These are phyloP conservation scores for Neonectria neomacrospora DNA, from an alignment of 2,329 filamentous ascomycete species.

Conservation along the genomic window DNA sequence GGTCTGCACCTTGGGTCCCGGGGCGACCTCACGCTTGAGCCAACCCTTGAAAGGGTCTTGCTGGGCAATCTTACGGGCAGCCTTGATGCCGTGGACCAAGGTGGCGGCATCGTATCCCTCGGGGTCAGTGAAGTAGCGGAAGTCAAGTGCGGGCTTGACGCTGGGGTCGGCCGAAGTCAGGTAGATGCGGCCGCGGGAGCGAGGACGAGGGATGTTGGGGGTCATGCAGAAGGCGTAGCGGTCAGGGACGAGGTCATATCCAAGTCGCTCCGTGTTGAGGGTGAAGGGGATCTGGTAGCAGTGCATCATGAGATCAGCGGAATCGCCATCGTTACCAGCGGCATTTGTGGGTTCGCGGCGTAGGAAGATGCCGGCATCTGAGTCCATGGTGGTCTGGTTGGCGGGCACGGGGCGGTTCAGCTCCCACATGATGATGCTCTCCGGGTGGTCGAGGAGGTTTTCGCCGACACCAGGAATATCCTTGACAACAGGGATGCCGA, in stretches of 20 bases:
- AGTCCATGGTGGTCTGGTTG: slow-evolving; percentile 91
- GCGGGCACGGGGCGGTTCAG: slow-evolving; percentile 79
- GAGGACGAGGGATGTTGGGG: slow-evolving; percentile 86
- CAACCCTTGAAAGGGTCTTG: slow-evolving; percentile 83
- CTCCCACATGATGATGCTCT: slow-evolving; percentile 76
- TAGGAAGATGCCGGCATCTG: slow-evolving; percentile 88
- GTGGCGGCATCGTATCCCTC: slow-evolving; percentile 88
- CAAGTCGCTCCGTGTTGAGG: slow-evolving; percentile 83
- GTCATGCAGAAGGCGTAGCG: slow-evolving; percentile 94
- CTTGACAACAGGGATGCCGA: slow-evolving; percentile 65
- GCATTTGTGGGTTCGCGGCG: slow-evolving; percentile 80
- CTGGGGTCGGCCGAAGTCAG: slow-evolving; percentile 79
- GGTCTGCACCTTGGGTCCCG: slow-evolving; percentile 76
- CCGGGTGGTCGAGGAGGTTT: slow-evolving; percentile 70
- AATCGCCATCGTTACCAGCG: slow-evolving; percentile 73
- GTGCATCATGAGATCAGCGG: slow-evolving; percentile 94
- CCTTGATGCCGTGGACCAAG: slow-evolving; percentile 80
- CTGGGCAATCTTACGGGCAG: slow-evolving; percentile 79
- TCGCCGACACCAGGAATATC: slow-evolving; percentile 70
- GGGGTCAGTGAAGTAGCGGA: slow-evolving; percentile 89
- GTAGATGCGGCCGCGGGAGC: slow-evolving; percentile 81
- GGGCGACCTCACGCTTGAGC: slow-evolving; percentile 85
- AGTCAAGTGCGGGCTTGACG: slow-evolving; percentile 86
- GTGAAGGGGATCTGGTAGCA: slow-evolving; percentile 96
- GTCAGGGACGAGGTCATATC: slow-evolving; percentile 71